Conservation (phyloP, 192 early-diverging fungal genomes). For the Coemansia sp. region DNA sequence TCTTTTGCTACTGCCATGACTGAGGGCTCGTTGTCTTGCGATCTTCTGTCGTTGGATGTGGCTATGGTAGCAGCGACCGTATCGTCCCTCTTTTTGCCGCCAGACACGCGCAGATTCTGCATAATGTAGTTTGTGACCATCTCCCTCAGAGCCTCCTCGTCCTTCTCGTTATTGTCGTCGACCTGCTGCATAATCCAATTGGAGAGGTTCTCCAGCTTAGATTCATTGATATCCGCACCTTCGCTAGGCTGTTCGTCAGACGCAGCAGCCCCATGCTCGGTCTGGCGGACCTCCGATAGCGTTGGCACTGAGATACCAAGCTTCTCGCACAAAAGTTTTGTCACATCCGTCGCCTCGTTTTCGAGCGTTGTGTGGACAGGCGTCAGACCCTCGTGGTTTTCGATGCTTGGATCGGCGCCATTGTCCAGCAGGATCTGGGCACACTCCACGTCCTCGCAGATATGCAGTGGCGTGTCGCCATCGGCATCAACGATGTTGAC, state of each 20-base stretch:
- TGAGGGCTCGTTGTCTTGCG: conserved; percentile 35
- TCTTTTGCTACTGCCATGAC: background rate
- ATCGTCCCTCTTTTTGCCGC: conserved; percentile 24
- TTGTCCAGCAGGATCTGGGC: conserved; percentile 67
- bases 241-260: background rate
- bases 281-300: conserved; percentile 33
- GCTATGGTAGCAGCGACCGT: conserved; percentile 44
- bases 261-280: conserved; percentile 12
- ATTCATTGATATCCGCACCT: conserved; percentile 32
- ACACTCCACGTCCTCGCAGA: conserved; percentile 70
- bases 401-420: conserved; percentile 66
- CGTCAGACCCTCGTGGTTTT: conserved; percentile 66
- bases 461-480: conserved; percentile 81
- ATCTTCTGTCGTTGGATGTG: conserved; percentile 32
- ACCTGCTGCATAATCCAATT: conserved; percentile 62
- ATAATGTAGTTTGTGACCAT: conserved; percentile 59
- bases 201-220: conserved; percentile 55
- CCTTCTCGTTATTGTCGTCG: conserved; percentile 31
- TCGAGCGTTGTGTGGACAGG: conserved; percentile 60
- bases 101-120: conserved; percentile 41
- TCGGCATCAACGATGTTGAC: conserved; percentile 76
- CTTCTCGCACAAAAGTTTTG: conserved; percentile 59
- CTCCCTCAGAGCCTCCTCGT: conserved; percentile 64
- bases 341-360: conserved; percentile 69
- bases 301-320: conserved; percentile 61